Evolutionary conservation across 2,329 filamentous ascomycete species (phyloP).

Genomic region (Ceratocystis eucalypticola): DNA sequence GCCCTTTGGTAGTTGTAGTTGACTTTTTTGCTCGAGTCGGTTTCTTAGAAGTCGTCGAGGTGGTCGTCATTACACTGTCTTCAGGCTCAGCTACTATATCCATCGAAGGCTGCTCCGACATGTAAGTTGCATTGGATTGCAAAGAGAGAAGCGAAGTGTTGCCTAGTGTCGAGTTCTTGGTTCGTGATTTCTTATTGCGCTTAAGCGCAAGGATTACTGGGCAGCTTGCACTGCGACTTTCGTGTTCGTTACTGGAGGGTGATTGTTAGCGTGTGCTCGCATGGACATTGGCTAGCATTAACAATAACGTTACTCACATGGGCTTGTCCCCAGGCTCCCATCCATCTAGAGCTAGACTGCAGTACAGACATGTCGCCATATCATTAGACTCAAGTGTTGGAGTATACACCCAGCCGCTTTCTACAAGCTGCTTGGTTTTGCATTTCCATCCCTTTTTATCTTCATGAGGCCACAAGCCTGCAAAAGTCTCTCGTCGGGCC

Average conservation of each 20-base stretch:
- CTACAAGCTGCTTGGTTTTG: slow-evolving; percentile 80
- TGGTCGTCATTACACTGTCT: slow-evolving; percentile 46
- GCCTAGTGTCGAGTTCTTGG: slow-evolving; percentile 45
- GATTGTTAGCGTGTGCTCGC: slow-evolving; percentile 22
- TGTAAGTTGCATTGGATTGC: slow-evolving; percentile 40
- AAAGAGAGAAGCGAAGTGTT: slow-evolving; percentile 54
- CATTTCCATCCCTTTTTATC: slow-evolving; percentile 77
- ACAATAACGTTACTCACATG: slow-evolving; percentile 40
- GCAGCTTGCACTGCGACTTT: slow-evolving; percentile 63
- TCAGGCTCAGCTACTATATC: slow-evolving; percentile 35
- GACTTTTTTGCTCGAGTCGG: slow-evolving; percentile 40
- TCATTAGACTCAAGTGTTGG: slow-evolving; percentile 73
- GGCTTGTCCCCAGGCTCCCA: slow-evolving; percentile 93
- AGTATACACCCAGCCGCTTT: slow-evolving; percentile 89
- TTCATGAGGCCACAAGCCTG: slow-evolving; percentile 79
- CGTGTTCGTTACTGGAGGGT: slow-evolving; percentile 62
- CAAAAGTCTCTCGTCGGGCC: slow-evolving; percentile 73
- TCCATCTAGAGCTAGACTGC: slow-evolving; percentile 74
- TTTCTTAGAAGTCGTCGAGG: slow-evolving; percentile 32
- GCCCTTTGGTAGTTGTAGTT: slow-evolving; percentile 30
- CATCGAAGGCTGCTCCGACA: slow-evolving; percentile 32
- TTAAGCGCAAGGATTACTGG: slow-evolving; percentile 63
- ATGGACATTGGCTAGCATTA: not conserved
- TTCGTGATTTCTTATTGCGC: slow-evolving; percentile 42
- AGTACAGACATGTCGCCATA: slow-evolving; percentile 84